Evolutionary conservation across 2,329 filamentous ascomycete species (phyloP), one percentile per base, ranked within the genome.

Genomic region (Colletotrichum abscissum): DNA sequence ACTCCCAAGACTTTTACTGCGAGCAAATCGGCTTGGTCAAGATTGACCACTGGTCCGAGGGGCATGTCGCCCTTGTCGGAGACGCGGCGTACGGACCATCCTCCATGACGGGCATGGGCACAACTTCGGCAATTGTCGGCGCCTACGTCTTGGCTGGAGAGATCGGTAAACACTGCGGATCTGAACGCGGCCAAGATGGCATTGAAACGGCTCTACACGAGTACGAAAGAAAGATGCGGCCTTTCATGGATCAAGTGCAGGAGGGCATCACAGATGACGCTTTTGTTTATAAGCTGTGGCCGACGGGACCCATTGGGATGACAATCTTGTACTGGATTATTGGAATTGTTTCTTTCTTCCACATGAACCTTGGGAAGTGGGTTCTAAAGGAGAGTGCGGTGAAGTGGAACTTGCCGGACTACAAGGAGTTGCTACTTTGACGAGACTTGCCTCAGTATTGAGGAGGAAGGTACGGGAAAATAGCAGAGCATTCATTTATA

Each of bases 81-180:
- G 89, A 92, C 73, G 87, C 90, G 1, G 88, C 80, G 0, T 87
- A 86, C 76, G 86, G 84, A 35, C 87, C 88, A 0, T 83, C 85
- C 0, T 83, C 86, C 4, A 52, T 67, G 5, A 87, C 85, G 0
- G 90, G 89, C 0, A 85, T 88, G 81, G 89, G 89, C 0, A 89
- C 88, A 0, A 86, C 85, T 1, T 75, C 82, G 0, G 84, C 85
- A 0, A 76, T 91, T 0, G 77, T 87, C 0, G 86, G 86, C 0
- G 87, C 88, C 1, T 91, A 91, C 76, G 79, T 90, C 3, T 81
- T 92, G 5, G 89, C 89, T 0, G 89, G 89, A 2, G 89, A 89
- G 79, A 78, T 88, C 22, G 77, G 78, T 28, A 78, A 76, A 33
- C 76, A 81, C 35, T 75, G 75, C 11, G 19, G 78, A 4, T 6